Evolutionary conservation across 805 yeast genomes (phyloP), one percentile per base, ranked within the genome.

Genomic region (Pichia ethanolica): DNA sequence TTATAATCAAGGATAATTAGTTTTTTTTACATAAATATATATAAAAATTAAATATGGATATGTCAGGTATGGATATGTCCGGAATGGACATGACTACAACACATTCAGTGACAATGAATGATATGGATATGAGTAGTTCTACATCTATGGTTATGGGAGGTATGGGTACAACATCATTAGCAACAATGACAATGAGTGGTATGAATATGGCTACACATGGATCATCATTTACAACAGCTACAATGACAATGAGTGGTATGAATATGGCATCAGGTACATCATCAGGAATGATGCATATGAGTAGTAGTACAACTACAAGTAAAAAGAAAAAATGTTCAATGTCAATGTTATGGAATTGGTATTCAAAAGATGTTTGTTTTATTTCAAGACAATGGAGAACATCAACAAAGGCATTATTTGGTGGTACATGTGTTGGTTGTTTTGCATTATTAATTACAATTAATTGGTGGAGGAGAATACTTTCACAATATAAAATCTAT

Each of bases 341-440:
- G 60, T 51, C 56, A 25, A 56, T 56, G 59, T 41, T 56, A 4
- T 56, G 58, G 58, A 55, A 55, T 34, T 56, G 59, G 59, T 50
- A 53, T 30, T 30, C 50, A 5, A 45, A 51, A 13, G 53, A 55
- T 37, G 54, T 51, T 12, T 55, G 58, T 27, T 44, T 56, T 28
- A 47, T 56, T 28, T 49, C 58, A 2, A 20, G 20, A 1, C 44
- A 47, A 26, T 56, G 59, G 59, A 51, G 46, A 38, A 56, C 57
- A 5, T 44, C 50, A 14, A 51, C 58, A 5, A 42, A 39, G 13
- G 53, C 53, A 3, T n/a, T 43, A 13, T 56, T 55, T 46, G 59
- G 49, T 12, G 59, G 59, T 35, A 51, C 59, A 3, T 55, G 58
- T 50, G 47, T 56, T 38, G 59, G 59, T 35, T 51, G 50, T 4